A percentile compares a stretch with the other conserved stretches of the same genome.
phyloP scores from a whole-genome alignment of 768 basidiomycete species.

The Tylopilus intermedius region DNA sequence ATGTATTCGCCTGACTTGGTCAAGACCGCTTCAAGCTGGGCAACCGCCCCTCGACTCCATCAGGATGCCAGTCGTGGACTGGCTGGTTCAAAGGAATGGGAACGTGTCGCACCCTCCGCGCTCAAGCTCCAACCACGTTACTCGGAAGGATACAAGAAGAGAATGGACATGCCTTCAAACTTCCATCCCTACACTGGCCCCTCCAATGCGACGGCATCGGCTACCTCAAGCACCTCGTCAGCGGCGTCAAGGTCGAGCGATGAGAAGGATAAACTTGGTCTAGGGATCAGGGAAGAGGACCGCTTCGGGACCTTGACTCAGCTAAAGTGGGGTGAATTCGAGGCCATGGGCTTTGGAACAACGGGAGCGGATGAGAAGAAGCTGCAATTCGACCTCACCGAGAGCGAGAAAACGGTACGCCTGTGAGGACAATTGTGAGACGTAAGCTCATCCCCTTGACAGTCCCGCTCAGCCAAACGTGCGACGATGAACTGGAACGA shows the following conservation, averaged over 20 bases:
- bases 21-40: conserved; percentile 53
- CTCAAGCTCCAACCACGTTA: conserved; percentile 63
- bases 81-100: conserved; percentile 69
- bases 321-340: conserved; percentile 89
- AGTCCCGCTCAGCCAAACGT: conserved; percentile 71
- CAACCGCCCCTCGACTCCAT: conserved; percentile 28
- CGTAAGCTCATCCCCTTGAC: conserved; percentile 8
- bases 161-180: conserved; percentile 61
- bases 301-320: conserved; percentile 79
- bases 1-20: conserved; percentile 88
- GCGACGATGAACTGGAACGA: conserved; percentile 87
- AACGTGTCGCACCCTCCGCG: conserved; percentile 58
- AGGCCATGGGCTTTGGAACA: conserved; percentile 71
- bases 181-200: conserved; percentile 49
- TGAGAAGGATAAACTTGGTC: conserved; percentile 28
- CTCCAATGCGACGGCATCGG: conserved; percentile 32
- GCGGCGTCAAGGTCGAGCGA: conserved; percentile 32
- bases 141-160: conserved; percentile 69
- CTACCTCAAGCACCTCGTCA: conserved; percentile 40
- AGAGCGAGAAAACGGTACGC: conserved; percentile 67
- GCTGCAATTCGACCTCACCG: conserved; percentile 89
- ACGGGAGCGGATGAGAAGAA: conserved; percentile 54
- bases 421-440: background rate
- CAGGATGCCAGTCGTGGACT: conserved; percentile 34
- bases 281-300: conserved; percentile 46